These are phyloP conservation scores for Metschnikowia picachoensis DNA, from an alignment of 805 yeast genomes.

Conservation along the genomic window DNA sequence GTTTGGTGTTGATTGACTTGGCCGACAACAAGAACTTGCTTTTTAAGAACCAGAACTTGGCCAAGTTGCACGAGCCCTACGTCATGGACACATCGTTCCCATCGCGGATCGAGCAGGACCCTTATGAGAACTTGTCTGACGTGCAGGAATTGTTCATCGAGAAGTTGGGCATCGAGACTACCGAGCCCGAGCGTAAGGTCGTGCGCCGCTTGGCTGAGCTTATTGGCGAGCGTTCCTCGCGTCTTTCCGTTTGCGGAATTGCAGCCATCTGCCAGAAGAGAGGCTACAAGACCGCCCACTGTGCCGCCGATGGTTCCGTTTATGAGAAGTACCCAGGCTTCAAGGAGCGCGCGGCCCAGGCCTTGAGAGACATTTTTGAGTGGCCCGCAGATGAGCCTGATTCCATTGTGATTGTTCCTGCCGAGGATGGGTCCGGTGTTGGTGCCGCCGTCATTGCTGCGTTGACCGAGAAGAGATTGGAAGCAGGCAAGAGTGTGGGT, in stretches of 20 bases:
- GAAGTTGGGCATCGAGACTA: slow-evolving; percentile 60
- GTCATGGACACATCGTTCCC: slow-evolving; percentile 88
- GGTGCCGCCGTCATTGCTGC: slow-evolving; percentile 99
- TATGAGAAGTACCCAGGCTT: slow-evolving; percentile 91
- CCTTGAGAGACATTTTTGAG: slow-evolving; percentile 81
- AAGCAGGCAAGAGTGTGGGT: slow-evolving; percentile 68
- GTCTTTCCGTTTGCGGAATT: slow-evolving; percentile 90
- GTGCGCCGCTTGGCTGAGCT: slow-evolving; percentile 80
- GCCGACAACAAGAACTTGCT: slow-evolving; percentile 54
- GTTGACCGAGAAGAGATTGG: slow-evolving; percentile 75
- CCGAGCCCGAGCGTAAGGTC: slow-evolving; percentile 73
- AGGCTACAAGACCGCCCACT: slow-evolving; percentile 69
- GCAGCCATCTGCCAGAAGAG: slow-evolving; percentile 92
- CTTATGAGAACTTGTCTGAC: slow-evolving; percentile 75
- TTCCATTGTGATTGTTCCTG: slow-evolving; percentile 83
- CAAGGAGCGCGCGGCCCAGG: slow-evolving; percentile 83
- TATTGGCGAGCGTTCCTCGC: slow-evolving; percentile 88
- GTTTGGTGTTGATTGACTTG: slow-evolving; percentile 75
- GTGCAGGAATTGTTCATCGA: slow-evolving; percentile 62
- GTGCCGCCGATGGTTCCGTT: slow-evolving; percentile 98
- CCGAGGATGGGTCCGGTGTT: slow-evolving; percentile 98
- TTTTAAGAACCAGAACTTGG: slow-evolving; percentile 66
- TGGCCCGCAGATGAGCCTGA: slow-evolving; percentile 63
- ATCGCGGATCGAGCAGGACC: slow-evolving; percentile 83
- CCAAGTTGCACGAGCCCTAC: slow-evolving; percentile 59